A percentile compares a stretch with the other conserved stretches of the same genome.
Evolutionary conservation across 2,329 filamentous ascomycete species (phyloP).

Genomic region (Penicillium sclerotiorum): DNA sequence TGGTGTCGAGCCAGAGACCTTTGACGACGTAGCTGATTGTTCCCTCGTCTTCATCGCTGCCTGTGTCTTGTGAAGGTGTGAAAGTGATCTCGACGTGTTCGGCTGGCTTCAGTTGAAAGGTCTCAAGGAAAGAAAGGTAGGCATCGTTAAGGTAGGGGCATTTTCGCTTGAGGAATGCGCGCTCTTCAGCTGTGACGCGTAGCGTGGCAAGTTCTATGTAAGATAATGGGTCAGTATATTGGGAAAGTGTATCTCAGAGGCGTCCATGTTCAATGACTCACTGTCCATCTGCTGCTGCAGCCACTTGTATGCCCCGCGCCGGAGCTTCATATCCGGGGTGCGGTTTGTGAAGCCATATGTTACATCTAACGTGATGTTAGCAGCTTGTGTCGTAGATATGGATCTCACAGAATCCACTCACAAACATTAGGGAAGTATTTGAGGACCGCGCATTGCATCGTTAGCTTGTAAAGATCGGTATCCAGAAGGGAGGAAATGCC

Average conservation of each 20-base stretch:
- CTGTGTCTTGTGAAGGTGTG: constrained; percentile 56
- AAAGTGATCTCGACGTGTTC: constrained; percentile 79
- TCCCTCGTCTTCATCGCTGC: constrained; percentile 67
- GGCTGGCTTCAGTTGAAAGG: constrained; percentile 77
- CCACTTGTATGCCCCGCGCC: constrained; percentile 80
- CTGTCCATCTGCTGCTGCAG: constrained; percentile 79
- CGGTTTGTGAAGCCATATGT: constrained; percentile 95
- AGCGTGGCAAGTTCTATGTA: constrained; percentile 76
- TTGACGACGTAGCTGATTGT: constrained; percentile 75
- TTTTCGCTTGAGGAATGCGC: constrained; percentile 72
- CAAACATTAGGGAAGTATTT: constrained; percentile 79
- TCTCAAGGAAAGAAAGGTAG: constrained; percentile 79
- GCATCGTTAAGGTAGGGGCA: constrained; percentile 78
- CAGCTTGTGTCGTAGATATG: not conserved
- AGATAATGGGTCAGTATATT: not conserved
- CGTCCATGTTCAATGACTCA: too few species aligned
- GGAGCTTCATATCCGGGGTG: constrained; percentile 90
- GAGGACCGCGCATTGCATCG: constrained; percentile 96
- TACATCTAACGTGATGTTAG: constrained; percentile 56
- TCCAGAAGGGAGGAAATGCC: constrained; percentile 82
- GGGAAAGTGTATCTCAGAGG: not conserved
- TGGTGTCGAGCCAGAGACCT: constrained; percentile 90
- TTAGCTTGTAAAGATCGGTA: constrained; percentile 91
- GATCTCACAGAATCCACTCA: constrained; percentile 29
- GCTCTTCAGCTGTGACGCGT: constrained; percentile 75